Evolutionary conservation across 768 basidiomycete genomes (phyloP).

Genomic region (Amanita brunnescens): DNA sequence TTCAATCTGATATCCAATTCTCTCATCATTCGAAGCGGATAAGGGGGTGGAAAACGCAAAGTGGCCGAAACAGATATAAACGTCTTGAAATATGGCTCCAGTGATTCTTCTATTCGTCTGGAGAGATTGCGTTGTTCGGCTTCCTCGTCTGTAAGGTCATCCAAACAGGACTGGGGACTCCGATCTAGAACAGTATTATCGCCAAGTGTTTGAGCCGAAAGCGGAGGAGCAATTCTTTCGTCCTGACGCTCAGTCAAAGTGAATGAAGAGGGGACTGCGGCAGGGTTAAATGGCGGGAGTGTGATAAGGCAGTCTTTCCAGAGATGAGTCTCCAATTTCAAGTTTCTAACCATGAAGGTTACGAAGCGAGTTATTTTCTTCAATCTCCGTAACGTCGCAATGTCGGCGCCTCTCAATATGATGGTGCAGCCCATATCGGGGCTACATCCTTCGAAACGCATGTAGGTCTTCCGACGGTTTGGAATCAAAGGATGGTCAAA

Average conservation of each 20-base stretch:
- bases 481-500: constrained; percentile 93
- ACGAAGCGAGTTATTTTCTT: constrained; percentile 93
- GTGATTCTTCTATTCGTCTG: constrained; percentile 66
- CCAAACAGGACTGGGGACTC: constrained; percentile 15
- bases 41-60: constrained; percentile 85
- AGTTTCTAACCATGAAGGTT: constrained; percentile 84
- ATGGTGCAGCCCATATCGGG: constrained; percentile 93
- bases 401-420: constrained; percentile 79
- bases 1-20: constrained; percentile 76
- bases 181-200: not conserved
- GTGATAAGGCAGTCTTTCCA: constrained; percentile 87
- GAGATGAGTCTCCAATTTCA: constrained; percentile 90
- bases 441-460: constrained; percentile 96
- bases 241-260: constrained; percentile 8
- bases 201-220: not conserved
- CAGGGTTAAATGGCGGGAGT: constrained; percentile 53
- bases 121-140: constrained; percentile 63
- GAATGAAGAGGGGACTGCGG: constrained; percentile 50
- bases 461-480: constrained; percentile 90
- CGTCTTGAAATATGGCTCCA: constrained; percentile 78
- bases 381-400: constrained; percentile 70
- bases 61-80: constrained; percentile 94
- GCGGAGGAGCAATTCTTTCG: not conserved
- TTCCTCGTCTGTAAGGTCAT: constrained; percentile 59
- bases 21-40: constrained; percentile 81